Percentiles rank a stretch among this genome's conserved stretches.
Evolutionary conservation across 495 filamentous ascomycete genomes (phyloP).

Genomic region (Lasiosphaeria hispida): DNA sequence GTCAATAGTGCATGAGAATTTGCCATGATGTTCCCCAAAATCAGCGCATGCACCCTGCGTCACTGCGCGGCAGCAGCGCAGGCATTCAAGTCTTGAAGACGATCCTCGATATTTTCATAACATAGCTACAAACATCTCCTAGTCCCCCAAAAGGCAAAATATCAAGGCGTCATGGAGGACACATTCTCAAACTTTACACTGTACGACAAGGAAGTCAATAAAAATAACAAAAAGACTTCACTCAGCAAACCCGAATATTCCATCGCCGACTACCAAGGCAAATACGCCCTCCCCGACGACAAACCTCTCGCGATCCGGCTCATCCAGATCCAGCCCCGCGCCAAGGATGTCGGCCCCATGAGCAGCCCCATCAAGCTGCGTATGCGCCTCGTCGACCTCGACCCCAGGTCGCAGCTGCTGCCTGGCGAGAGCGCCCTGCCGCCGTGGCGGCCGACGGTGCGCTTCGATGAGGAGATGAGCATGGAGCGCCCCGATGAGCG

Average conservation of each 20-base stretch:
- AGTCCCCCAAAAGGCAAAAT: no score
- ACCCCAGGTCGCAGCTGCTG: background rate
- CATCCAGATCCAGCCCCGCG: background rate
- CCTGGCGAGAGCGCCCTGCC: background rate
- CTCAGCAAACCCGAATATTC: background rate
- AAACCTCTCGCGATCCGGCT: background rate
- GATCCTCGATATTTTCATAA: background rate
- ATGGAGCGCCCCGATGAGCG: background rate
- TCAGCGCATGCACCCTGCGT: no score
- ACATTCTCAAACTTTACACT: no score
- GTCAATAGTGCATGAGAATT: background rate
- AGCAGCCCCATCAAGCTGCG: background rate
- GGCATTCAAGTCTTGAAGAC: background rate
- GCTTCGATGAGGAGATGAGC: slow-evolving; percentile 1
- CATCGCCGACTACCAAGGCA: background rate
- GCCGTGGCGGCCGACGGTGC: background rate
- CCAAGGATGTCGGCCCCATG: background rate
- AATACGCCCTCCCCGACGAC: background rate
- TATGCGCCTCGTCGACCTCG: background rate
- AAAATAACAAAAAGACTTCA: background rate
- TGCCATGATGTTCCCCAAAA: no score
- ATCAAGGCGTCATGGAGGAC: background rate
- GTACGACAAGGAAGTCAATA: background rate
- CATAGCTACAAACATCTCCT: background rate
- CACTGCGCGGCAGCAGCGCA: background rate